Evolutionary conservation across 768 basidiomycete species (phyloP).

Genomic region (Rhizopogon vinicolor): DNA sequence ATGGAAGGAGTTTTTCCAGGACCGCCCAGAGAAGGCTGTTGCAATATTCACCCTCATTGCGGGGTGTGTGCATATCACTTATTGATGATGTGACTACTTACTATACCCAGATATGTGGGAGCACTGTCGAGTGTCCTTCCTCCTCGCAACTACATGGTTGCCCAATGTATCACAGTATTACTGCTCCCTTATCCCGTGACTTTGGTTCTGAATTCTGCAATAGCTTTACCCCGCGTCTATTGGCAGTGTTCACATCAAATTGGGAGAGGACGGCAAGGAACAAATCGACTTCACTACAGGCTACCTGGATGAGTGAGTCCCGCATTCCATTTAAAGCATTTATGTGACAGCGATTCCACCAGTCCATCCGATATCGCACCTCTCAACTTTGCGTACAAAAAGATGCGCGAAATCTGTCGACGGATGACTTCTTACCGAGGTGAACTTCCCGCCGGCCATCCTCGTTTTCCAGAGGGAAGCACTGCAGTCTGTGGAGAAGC

Average conservation of each 20-base stretch:
- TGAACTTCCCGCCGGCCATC: constrained; percentile 19
- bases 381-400: constrained; percentile 25
- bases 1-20: constrained; percentile 16
- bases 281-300: constrained; percentile 40
- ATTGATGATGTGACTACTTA: background rate
- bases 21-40: constrained; percentile 18
- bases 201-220: background rate
- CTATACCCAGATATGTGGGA: background rate
- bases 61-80: background rate
- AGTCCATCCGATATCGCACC: constrained; percentile 23
- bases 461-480: constrained; percentile 16
- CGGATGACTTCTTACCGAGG: constrained; percentile 40
- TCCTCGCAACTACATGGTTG: constrained; percentile 11
- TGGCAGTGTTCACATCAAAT: constrained; percentile 45
- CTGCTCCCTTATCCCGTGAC: background rate
- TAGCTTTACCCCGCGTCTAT: constrained; percentile 39
- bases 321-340: background rate
- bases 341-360: background rate
- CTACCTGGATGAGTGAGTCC: constrained; percentile 40
- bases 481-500: constrained; percentile 20
- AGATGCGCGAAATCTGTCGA: constrained; percentile 22
- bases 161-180: constrained; percentile 26
- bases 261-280: constrained; percentile 35
- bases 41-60: background rate
- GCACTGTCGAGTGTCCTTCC: background rate